These are phyloP conservation scores for Penicillium fimorum DNA, from an alignment of 495 filamentous ascomycete genomes.

Conservation along the genomic window DNA sequence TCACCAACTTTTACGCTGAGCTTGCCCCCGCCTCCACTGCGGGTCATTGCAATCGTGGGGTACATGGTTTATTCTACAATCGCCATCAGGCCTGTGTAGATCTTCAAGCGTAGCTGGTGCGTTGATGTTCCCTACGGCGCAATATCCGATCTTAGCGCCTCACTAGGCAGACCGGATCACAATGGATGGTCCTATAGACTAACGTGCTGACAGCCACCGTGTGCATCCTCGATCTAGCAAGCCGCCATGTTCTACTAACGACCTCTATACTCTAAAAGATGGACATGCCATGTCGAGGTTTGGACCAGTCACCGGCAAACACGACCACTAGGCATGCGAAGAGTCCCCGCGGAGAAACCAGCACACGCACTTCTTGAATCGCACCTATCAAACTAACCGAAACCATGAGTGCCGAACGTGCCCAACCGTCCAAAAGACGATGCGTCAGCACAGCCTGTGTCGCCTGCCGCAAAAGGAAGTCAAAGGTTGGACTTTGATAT, in stretches of 20 bases:
- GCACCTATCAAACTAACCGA: slow-evolving; percentile 18
- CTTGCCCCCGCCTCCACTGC: slow-evolving; percentile 23
- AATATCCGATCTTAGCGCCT: slow-evolving; percentile 1
- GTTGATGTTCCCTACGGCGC: not conserved
- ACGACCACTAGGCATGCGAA: slow-evolving; percentile 30
- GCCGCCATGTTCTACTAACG: not conserved
- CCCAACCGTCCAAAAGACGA: slow-evolving; percentile 63
- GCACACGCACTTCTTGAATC: slow-evolving; percentile 10
- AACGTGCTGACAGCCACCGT: slow-evolving; percentile 4
- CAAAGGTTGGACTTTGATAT: slow-evolving; percentile 55
- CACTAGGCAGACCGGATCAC: not conserved
- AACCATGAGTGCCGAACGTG: slow-evolving; percentile 34
- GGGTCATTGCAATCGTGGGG: slow-evolving; percentile 26
- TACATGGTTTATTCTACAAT: slow-evolving; percentile 12
- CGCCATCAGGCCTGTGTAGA: slow-evolving; percentile 13
- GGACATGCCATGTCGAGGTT: slow-evolving; percentile 11
- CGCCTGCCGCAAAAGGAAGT: slow-evolving; percentile 85
- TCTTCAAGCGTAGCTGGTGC: slow-evolving; percentile 6
- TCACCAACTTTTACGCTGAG: not conserved
- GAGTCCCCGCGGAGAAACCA: slow-evolving; percentile 28
- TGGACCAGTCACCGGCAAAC: slow-evolving; percentile 32
- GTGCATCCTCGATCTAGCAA: not conserved
- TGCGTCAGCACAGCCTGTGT: slow-evolving; percentile 94
- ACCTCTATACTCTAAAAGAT: slow-evolving; percentile 12
- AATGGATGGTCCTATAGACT: not conserved